Percentiles rank a stretch among this genome's conserved stretches.
These are phyloP conservation scores for Tubosaeta sp. DNA, from an alignment of 768 basidiomycete genomes.

Conservation along the genomic window DNA sequence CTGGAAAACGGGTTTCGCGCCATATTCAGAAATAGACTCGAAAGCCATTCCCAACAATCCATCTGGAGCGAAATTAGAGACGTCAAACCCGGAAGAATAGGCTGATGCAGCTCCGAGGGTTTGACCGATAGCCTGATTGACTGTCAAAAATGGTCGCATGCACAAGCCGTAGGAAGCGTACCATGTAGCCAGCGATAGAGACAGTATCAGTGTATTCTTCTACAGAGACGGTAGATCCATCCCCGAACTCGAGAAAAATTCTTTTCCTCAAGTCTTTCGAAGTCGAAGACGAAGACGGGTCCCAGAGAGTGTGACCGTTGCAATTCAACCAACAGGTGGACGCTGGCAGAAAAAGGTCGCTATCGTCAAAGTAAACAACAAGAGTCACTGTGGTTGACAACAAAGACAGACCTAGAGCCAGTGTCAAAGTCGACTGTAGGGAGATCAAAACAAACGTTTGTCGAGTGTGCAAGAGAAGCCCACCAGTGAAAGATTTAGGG, in stretches of 20 bases:
- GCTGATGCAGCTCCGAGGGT: conserved; percentile 4
- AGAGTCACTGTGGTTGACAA: not conserved
- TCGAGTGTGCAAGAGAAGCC: not conserved
- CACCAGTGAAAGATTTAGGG: not conserved
- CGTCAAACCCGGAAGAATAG: not conserved
- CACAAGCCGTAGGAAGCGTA: not conserved
- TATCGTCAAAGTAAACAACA: not conserved
- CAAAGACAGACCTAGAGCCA: conserved; percentile 7
- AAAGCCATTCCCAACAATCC: conserved; percentile 37
- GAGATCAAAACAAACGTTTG: not conserved
- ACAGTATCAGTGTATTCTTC: conserved; percentile 34
- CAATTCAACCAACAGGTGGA: conserved; percentile 17
- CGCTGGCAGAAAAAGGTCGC: conserved; percentile 14
- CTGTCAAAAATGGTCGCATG: not conserved
- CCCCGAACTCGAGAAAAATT: conserved; percentile 34
- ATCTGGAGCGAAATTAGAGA: conserved; percentile 6
- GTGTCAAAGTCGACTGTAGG: conserved; percentile 25
- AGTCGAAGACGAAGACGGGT: conserved; percentile 23
- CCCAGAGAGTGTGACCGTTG: conserved; percentile 24
- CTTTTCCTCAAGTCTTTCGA: conserved; percentile 15
- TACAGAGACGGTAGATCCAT: conserved; percentile 31
- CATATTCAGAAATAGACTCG: too few relatives aligned
- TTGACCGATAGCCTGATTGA: conserved; percentile 5
- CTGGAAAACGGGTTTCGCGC: conserved; percentile 22
- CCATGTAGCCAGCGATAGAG: conserved; percentile 1